Evolutionary conservation across 345 rosid species (phyloP), one percentile per base, ranked within the genome.

Genomic region (Lepidium aucheri): DNA sequence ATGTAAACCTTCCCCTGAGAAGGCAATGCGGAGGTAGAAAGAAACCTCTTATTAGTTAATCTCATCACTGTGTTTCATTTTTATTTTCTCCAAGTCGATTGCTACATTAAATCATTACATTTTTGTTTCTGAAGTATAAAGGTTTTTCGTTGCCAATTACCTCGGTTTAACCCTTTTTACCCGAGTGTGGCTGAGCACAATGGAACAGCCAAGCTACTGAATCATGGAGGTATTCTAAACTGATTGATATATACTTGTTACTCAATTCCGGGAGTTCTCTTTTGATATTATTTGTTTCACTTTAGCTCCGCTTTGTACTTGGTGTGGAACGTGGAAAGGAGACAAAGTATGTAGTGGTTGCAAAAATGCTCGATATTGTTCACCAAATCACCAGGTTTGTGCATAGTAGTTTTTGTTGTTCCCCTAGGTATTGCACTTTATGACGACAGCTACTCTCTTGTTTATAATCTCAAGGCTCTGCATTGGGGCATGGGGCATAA

Each of bases 281-380:
- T 50, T 33, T 22, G 42, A 34, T 40, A 33, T 46, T 17, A 28
- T 46, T 34, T 43, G 68, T 41, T 70, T 62, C 49, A 57, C 20
- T 46, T 36, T 70, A 89, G 98, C 81, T 74, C 57, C 77, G 13
- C 89, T 90, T 13, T 93, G 97, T 68, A 76, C 76, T 72, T 90
- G 98, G 94, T 93, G 98, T 82, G 90, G 97, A 73, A 82, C 92
- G 12, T 93, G 97, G 98, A 90, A 82, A 80, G 98, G 97, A 77
- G 85, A 84, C 76, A 83, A 86, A 79, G 44, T 82, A 30, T 90
- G 96, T 75, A 80, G 90, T 11, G 69, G 82, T 51, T 93, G 98
- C 82, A 93, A 83, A 69, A 80, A 36, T 36, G 80, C 77, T 50
- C 83, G 80, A 22, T 93, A 93, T 49, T 93, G 98, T 79, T 88